Evolutionary conservation across 352 stramenopile genomes (phyloP), one percentile per base, ranked within the genome.

Genomic region (Phytophthora crassamura): DNA sequence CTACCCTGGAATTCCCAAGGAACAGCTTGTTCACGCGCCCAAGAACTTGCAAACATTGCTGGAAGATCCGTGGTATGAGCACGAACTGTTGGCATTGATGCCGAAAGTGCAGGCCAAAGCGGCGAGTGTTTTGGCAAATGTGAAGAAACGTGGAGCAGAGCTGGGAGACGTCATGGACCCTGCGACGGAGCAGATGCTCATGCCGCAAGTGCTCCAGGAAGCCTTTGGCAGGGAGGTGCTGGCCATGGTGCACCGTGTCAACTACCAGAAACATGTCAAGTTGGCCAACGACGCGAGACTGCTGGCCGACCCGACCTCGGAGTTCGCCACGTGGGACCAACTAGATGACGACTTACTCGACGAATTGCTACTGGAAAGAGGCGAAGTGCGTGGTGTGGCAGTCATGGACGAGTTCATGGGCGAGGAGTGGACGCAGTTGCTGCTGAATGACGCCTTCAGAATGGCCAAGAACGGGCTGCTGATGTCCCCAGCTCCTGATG

Each of bases 161-260:
- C 74, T 88, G 35, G 88, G 88, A 16, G 88, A 97, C 15, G 45
- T 88, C 41, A 96, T 97, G 88, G 88, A 96, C 48, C 20, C 63
- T 0, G 67, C 69, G 0, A 97, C 87, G 0, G 88, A 97, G 64
- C 53, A 58, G 2, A 64, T 82, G 55, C 77, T 95, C 34, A 34
- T 84, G 33, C 88, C 88, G 1, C 88, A 96, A 50, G 78, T 96
- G 7, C 64, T 94, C 36, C 88, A 95, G 45, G 88, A 97, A 58
- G 88, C 88, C 0, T 96, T 97, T 72, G 86, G 77, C 0, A 74
- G 89, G 39, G 86, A 97, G 55, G 72, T 96, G 18, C 50, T 96
- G 33, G 74, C 77, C 10, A 94, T 97, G 84, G 80, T 97, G 16
- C 88, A 91, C 45, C 85, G 85, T 6, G 78, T 96, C 12, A 95